Conservation (phyloP, 2,329 filamentous ascomycete genomes). For the Ophiobolus disseminans region DNA sequence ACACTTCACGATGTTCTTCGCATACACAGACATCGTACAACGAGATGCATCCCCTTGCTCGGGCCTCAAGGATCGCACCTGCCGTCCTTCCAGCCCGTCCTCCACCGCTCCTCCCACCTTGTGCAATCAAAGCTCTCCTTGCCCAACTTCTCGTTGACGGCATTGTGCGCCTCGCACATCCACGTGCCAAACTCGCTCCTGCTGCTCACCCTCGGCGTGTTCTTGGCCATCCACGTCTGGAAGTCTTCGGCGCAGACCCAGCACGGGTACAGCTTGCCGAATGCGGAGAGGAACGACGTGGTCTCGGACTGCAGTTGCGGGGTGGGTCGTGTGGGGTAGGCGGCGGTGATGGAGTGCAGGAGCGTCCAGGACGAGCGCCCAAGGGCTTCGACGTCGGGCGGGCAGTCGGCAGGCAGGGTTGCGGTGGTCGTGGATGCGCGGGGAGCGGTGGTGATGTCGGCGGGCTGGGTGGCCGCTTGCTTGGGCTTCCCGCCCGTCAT, state of each 20-base stretch:
- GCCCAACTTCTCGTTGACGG: slow-evolving; percentile 86
- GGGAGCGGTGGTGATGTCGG: slow-evolving; percentile 34
- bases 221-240: slow-evolving; percentile 76
- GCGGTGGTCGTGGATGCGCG: slow-evolving; percentile 41
- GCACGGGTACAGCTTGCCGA: slow-evolving; percentile 90
- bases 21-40: slow-evolving; percentile 14
- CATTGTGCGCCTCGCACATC: slow-evolving; percentile 88
- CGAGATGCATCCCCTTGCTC: background rate
- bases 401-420: slow-evolving; percentile 71
- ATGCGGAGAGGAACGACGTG: slow-evolving; percentile 76
- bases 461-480: slow-evolving; percentile 46
- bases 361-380: slow-evolving; percentile 93
- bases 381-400: slow-evolving; percentile 85
- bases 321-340: slow-evolving; percentile 77
- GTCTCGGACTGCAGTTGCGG: slow-evolving; percentile 76
- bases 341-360: slow-evolving; percentile 87
- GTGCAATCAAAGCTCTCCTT: slow-evolving; percentile 90
- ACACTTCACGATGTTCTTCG: too few species aligned
- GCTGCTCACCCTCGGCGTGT: slow-evolving; percentile 66
- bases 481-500: slow-evolving; percentile 54
- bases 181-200: slow-evolving; percentile 77
- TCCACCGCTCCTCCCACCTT: slow-evolving; percentile 93
- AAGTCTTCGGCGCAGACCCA: slow-evolving; percentile 96
- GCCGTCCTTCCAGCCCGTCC: slow-evolving; percentile 82
- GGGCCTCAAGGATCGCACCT: slow-evolving; percentile 62